Evolutionary conservation across 1,284 basidiomycete species (phyloP), one percentile per base, ranked within the genome.

Genomic region (Tylopilus orsonianus): DNA sequence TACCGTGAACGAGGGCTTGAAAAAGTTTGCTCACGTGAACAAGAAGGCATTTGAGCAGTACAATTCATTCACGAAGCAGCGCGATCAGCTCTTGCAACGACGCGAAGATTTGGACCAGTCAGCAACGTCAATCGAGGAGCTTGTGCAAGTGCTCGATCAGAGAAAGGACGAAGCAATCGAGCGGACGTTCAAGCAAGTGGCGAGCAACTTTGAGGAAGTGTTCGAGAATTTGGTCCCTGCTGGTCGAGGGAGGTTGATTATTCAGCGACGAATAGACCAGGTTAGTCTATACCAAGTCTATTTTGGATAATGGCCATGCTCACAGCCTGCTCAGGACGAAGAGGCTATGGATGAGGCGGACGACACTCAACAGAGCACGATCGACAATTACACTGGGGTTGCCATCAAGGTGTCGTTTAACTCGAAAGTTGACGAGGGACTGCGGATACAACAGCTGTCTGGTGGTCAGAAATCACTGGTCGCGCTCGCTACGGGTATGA

Each of bases 21-120:
- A 96, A 69, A 95, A 95, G 69, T 99, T 94, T 61, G 88, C 93
- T 0, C 95, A 98, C 64, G 96, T 99, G 56, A 99, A 99, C 78
- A 99, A 99, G 76, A 98, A 98, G 69, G 97, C 96, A 1, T 96
- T 97, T 63, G 97, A 99, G 69, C 94, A 98, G 69, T 98, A 97
- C 75, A 92, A 83, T 69, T 95, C 91, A 65, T 99, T 99, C 68
- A 97, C 95, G 9, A 97, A 96, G 65, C 95, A 99, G 69, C 85
- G 95, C 2, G 95, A 98, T 64, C 89, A 95, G 57, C 80, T 98
- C 7, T 69, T 92, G 27, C 78, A 87, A 56, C 85, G 97, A 5
- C 83, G 93, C 16, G 86, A 90, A 56, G 97, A 98, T 66, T 79
- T 98, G 23, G 93, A 97, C 56, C 85, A 83, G 57, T 94, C 92